These are phyloP conservation scores for Claviceps spartinae DNA, from an alignment of 2,329 filamentous ascomycete species.

Conservation along the genomic window DNA sequence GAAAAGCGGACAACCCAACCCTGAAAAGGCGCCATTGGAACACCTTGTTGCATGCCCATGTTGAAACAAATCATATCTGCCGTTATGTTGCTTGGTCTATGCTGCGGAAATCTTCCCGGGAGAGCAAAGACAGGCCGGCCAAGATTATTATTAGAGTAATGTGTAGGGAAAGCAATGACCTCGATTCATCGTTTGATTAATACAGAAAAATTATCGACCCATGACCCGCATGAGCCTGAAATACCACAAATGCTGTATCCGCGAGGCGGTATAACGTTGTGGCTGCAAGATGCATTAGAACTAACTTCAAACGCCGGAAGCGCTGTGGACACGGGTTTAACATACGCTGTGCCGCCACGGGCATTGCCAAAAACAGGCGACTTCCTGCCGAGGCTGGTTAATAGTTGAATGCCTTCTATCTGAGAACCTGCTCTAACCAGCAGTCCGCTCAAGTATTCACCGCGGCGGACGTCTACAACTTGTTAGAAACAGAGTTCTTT, in stretches of 20 bases:
- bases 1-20: background rate
- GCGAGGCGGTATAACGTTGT: conserved; percentile 75
- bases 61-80: background rate
- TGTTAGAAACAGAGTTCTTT: background rate
- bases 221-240: conserved; percentile 64
- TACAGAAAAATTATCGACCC: conserved; percentile 77
- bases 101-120: background rate
- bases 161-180: background rate
- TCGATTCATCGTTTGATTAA: conserved; percentile 38
- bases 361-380: conserved; percentile 77
- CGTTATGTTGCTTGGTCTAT: background rate
- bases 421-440: conserved; percentile 65
- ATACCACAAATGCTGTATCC: conserved; percentile 84
- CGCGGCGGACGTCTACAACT: conserved; percentile 61
- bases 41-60: background rate
- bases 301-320: background rate
- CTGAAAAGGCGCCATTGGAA: background rate
- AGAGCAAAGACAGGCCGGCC: background rate
- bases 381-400: conserved; percentile 78
- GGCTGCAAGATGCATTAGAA: conserved; percentile 35
- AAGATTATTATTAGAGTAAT: background rate
- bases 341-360: conserved; percentile 69
- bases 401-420: conserved; percentile 79
- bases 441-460: conserved; percentile 82
- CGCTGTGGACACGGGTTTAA: conserved; percentile 12